Conservation (phyloP, 495 filamentous ascomycete genomes). For the Aspergillus indologenus region DNA sequence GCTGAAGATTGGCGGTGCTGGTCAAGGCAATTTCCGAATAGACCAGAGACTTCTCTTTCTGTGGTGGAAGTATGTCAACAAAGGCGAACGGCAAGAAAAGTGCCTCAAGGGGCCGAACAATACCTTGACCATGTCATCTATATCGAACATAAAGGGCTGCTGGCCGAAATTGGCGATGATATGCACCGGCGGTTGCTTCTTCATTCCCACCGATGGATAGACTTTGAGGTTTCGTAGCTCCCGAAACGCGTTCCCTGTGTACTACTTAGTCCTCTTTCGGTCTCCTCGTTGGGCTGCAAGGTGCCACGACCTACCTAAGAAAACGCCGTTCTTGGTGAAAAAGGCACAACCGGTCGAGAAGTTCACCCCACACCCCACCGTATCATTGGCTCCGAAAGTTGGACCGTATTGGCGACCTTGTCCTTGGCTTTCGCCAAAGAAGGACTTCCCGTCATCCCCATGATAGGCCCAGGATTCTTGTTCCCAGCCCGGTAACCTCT, state of each 20-base stretch:
- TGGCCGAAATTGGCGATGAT: slow-evolving; percentile 91
- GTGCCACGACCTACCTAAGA: slow-evolving; percentile 57
- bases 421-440: slow-evolving; percentile 61
- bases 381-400: slow-evolving; percentile 70
- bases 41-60: slow-evolving; percentile 63
- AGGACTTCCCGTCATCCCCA: slow-evolving; percentile 90
- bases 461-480: slow-evolving; percentile 96
- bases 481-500: slow-evolving; percentile 90
- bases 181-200: slow-evolving; percentile 74
- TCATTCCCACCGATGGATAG: slow-evolving; percentile 92
- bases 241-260: slow-evolving; percentile 72
- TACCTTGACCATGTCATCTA: slow-evolving; percentile 82
- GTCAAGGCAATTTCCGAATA: slow-evolving; percentile 52
- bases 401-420: slow-evolving; percentile 75
- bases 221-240: slow-evolving; percentile 67
- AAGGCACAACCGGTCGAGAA: slow-evolving; percentile 84
- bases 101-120: slow-evolving; percentile 4
- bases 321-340: slow-evolving; percentile 89
- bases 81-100: background rate
- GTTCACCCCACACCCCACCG: slow-evolving; percentile 90
- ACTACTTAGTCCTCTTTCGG: background rate
- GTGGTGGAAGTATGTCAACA: slow-evolving; percentile 19
- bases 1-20: slow-evolving; percentile 55
- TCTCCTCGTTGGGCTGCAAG: background rate
- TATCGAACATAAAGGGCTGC: slow-evolving; percentile 84